Base-by-base conservation (phyloP, 192 early-diverging fungal genomes). In the Backusella macrospora region DNA sequence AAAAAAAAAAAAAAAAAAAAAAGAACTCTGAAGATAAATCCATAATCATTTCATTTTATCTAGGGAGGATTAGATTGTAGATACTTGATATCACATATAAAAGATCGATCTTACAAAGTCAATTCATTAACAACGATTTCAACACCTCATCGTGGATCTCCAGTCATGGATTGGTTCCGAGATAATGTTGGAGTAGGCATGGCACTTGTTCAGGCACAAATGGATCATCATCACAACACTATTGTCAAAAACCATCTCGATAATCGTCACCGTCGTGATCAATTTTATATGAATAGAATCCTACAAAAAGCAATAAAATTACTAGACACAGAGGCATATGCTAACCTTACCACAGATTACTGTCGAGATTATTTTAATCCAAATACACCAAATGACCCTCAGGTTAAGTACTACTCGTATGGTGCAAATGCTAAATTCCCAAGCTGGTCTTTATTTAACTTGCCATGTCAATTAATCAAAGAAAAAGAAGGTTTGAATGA, bases 121-220 rank as follows among this genome's bases (percentile, higher is more conserved):
- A 85, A 84, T 16, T 94, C 96, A 6, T 80, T 99, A 44, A 96
- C 97, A 1, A 99, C 96, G 0, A 86, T 99, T 49, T 93, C 93
- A 10, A 99, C 97, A 6, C 97, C 97, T 44, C 97, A 99, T 78
- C 92, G 94, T 46, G 97, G 97, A 21, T 90, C 88, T 47, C 88
- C 92, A 12, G 92, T 99, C 79, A 99, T 97, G 96, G 95, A 97
- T 84, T 97, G 92, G 91, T 94, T 91, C 66, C 87, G 92, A 15
- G 94, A 97, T 77, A 86, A 92, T 55, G 81, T 97, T 65, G 93
- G 94, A 15, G 88, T 97, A 0, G 95, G 94, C 3, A 81, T 90
- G 67, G 72, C 86, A 78, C 52, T 59, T 7, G 21, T 59, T 12
- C 52, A 26, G 78, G 78, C 21, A 78, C 74, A 59, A 46, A 46